Evolutionary conservation across 495 filamentous ascomycete species (phyloP), one percentile per base, ranked within the genome.

Genomic region (Aspergillus taichungensis): DNA sequence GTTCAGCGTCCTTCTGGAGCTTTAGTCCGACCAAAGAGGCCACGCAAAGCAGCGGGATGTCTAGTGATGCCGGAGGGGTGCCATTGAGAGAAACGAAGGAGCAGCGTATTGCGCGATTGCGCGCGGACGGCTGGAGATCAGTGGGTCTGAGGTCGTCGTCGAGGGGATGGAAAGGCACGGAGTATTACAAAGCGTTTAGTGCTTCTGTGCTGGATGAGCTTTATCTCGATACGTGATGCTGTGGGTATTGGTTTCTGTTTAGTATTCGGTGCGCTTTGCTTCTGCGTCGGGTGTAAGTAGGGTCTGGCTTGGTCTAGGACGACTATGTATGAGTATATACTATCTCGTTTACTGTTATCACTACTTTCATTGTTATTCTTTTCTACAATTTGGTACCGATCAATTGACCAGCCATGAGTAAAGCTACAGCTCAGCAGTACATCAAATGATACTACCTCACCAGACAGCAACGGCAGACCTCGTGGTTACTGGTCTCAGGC

Each of bases 1-100:
- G 60, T 3, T 57, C 57, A 7, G 49, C 49, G 0, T 72, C 67
- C 0, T 71, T 69, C 45, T 72, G 69, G 69, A 68, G 51, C 29
- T 72, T 72, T 40, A 52, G 53, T 30, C 56, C 56, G 8, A 30
- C 63, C 24, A 56, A 56, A 11, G 34, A n/a, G 37, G 38, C 5
- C 38, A 49, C 11, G 30, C 34, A 11, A 27, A 44, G 6, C 38
- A 30, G 3, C 29, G 13, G 14, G 36, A 31, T 0, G 5, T 18
- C 8, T 8, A 10, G 4, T 13, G 40, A 31, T 13, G n/a, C 28
- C 11, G 40, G 41, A 43, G 9, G 29, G 8, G 1, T 34, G 8
- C 10, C 46, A 12, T 13, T 34, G 1, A 53, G 51, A 13, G 68
- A 72, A 37, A 63, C 55, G 2, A 68, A 59, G 34, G 48, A 52